Conservation (phyloP, 2,329 filamentous ascomycete genomes). For the Trichoderma simmonsii region DNA sequence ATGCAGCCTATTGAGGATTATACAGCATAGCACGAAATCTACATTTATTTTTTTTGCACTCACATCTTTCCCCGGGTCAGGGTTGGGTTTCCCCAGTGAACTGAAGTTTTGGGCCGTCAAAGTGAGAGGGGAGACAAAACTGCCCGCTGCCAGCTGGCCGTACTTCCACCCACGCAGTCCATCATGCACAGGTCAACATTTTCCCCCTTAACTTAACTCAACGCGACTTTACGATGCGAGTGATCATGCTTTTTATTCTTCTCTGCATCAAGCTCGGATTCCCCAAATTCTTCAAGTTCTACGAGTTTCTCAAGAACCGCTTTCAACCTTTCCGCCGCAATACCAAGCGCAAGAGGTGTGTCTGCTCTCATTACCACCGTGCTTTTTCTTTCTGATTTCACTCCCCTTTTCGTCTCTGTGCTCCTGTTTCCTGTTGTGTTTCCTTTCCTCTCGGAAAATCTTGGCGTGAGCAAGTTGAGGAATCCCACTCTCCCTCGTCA, state of each 20-base stretch:
- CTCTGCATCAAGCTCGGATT: neutral
- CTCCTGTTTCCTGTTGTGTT: neutral
- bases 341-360: neutral
- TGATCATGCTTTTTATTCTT: neutral
- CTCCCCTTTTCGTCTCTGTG: neutral
- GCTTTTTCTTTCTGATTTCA: neutral
- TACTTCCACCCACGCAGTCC: neutral
- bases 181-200: neutral
- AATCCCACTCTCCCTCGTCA: neutral
- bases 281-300: neutral
- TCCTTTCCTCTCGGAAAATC: neutral
- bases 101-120: neutral
- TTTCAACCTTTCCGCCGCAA: neutral
- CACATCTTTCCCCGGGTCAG: neutral
- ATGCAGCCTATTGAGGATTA: neutral
- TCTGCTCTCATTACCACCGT: neutral
- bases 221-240: neutral
- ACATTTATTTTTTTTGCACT: neutral
- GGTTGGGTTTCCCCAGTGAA: neutral
- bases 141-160: neutral
- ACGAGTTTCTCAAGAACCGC: neutral
- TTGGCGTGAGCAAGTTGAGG: neutral
- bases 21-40: conserved; percentile 2
- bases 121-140: neutral
- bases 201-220: neutral